Evolutionary conservation across 2,329 filamentous ascomycete genomes (phyloP), one percentile per base, ranked within the genome.

Genomic region (Magnaporthiopsis poae): DNA sequence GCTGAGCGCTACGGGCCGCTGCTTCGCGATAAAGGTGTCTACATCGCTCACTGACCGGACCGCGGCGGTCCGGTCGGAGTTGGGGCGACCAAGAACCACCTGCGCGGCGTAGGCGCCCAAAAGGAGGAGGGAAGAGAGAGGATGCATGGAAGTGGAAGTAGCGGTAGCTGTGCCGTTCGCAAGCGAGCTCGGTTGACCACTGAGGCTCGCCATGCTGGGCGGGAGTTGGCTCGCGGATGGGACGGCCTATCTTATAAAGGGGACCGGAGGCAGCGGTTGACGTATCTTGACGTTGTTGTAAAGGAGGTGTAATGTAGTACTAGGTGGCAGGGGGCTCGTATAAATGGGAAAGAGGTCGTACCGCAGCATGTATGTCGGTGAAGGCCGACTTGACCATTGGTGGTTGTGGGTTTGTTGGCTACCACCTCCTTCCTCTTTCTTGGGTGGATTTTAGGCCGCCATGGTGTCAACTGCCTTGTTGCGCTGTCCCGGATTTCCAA

Each of bases 91-190:
- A 61, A 86, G 72, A 70, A 82, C 81, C 60, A 77, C 74, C 75
- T 86, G 83, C 65, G 83, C 74, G 74, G 81, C 82, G 69, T 80
- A 76, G 65, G 80, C 79, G 75, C 83, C 81, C 67, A 85, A 75
- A 35, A 86, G 74, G 39, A 85, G 70, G 39, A 82, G 75, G 66
- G 81, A 81, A 33, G 81, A 77, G 69, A 85, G 69, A 65, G 81
- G 75, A 71, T 84, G 78, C 72, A 74, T 74, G 69, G 68, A 67
- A 68, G 72, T 68, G 52, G 69, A 64, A 62, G 68, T 64, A 52
- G 29, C 39, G 29, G 60, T 60, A 18, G 61, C 56, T 59, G 67
- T 64, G 35, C 60, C 66, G 68, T 65, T 67, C 36, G 46, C 39
- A 59, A 64, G 60, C 60, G 65, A 60, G 25, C 31, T 31, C 21